Conservation (phyloP, 495 filamentous ascomycete species). For the Corynascus novoguineensis region DNA sequence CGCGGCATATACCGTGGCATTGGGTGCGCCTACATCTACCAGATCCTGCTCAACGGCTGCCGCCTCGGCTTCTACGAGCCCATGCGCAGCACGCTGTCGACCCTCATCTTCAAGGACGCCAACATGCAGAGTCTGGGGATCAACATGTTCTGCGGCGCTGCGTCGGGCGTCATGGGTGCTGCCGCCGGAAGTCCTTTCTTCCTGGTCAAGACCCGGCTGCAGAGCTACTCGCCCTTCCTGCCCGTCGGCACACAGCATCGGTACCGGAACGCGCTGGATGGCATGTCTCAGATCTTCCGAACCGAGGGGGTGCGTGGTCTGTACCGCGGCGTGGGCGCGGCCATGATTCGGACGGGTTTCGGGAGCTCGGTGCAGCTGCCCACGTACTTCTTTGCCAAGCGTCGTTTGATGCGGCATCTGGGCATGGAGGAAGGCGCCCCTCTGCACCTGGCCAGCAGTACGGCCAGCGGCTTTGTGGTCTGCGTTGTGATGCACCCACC, state of each 20-base stretch:
- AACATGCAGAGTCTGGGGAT: constrained; percentile 73
- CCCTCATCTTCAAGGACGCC: constrained; percentile 61
- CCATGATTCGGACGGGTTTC: constrained; percentile 96
- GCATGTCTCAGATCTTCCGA: constrained; percentile 68
- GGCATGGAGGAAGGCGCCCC: constrained; percentile 89
- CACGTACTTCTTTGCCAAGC: constrained; percentile 97
- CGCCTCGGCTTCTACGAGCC: constrained; percentile 98
- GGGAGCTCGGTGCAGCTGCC: constrained; percentile 92
- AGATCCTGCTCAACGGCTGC: constrained; percentile 93
- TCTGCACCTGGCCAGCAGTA: constrained; percentile 81
- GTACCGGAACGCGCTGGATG: constrained; percentile 82
- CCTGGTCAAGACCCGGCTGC: constrained; percentile 94
- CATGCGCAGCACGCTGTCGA: constrained; percentile 63
- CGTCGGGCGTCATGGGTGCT: constrained; percentile 83
- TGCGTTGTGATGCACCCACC: constrained; percentile 98
- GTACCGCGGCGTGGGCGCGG: constrained; percentile 84
- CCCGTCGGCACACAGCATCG: constrained; percentile 94
- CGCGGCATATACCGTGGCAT: constrained; percentile 83
- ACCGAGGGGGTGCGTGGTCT: constrained; percentile 74
- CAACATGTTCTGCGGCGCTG: constrained; percentile 88
- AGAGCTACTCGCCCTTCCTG: constrained; percentile 89
- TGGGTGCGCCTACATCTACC: constrained; percentile 92
- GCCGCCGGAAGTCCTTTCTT: constrained; percentile 93
- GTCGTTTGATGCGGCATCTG: constrained; percentile 69
- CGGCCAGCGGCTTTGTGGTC: constrained; percentile 90